Evolutionary conservation across 768 basidiomycete species (phyloP).

Genomic region (Kwoniella sp.): DNA sequence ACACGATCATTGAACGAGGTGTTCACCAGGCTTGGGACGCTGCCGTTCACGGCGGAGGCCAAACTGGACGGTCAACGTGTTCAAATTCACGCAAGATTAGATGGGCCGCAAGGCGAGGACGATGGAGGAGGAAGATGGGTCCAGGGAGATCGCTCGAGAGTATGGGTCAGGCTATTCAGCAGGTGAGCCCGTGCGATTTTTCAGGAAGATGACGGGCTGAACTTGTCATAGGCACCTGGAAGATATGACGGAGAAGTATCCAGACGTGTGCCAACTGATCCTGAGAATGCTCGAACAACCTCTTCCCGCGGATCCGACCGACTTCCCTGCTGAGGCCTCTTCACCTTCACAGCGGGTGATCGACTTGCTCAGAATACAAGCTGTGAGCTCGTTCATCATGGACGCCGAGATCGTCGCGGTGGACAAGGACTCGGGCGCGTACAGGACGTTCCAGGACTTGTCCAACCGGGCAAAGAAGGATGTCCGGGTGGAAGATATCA

Average conservation of each 20-base stretch:
- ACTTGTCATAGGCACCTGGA: constrained; percentile 65
- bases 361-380: constrained; percentile 22
- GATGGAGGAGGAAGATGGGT: constrained; percentile 57
- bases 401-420: constrained; percentile 82
- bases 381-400: constrained; percentile 55
- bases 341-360: constrained; percentile 22
- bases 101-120: constrained; percentile 52
- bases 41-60: constrained; percentile 77
- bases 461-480: constrained; percentile 80
- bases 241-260: constrained; percentile 92
- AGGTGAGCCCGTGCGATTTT: constrained; percentile 22
- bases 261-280: constrained; percentile 67
- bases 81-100: constrained; percentile 51
- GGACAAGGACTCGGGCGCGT: constrained; percentile 59
- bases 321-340: constrained; percentile 34
- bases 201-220: constrained; percentile 4
- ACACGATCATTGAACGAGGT: constrained; percentile 77
- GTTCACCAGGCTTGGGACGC: constrained; percentile 62
- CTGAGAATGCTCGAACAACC: constrained; percentile 54
- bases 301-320: constrained; percentile 10
- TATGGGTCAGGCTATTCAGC: constrained; percentile 69
- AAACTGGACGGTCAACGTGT: constrained; percentile 72
- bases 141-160: constrained; percentile 29
- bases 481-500: constrained; percentile 68
- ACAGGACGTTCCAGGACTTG: constrained; percentile 80